Percentiles rank a stretch among this genome's conserved stretches.
These are phyloP conservation scores for Pterocarpus santalinus DNA, from an alignment of 306 rosid genomes.

Conservation along the genomic window DNA sequence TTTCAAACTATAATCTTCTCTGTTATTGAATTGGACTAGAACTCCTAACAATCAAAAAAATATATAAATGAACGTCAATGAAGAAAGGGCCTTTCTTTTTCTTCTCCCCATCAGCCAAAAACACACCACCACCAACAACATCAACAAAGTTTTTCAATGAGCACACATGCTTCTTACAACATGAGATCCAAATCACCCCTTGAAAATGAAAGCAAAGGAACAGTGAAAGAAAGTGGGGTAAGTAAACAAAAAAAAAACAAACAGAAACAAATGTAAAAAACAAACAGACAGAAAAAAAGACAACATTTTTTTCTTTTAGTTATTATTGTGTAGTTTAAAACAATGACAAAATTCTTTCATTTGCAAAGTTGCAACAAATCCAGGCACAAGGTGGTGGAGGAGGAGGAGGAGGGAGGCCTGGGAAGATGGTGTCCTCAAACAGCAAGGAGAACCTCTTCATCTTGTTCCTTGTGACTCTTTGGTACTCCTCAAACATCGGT, in stretches of 20 bases:
- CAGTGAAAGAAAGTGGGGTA: constrained; percentile 44
- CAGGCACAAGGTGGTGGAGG: neutral
- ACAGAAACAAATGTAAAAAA: neutral
- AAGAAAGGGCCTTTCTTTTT: neutral
- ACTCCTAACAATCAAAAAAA: neutral
- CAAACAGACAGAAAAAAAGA: neutral
- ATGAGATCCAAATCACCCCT: constrained; percentile 50
- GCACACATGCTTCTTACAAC: constrained; percentile 46
- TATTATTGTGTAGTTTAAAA: constrained; percentile 40
- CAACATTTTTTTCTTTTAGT: neutral
- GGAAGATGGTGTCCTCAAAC: constrained; percentile 54
- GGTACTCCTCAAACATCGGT: constrained; percentile 97
- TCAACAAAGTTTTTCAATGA: constrained; percentile 37
- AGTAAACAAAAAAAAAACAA: neutral
- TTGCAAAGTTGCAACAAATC: neutral
- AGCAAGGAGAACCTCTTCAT: constrained; percentile 70
- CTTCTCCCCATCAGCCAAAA: neutral
- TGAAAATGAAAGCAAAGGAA: constrained; percentile 45
- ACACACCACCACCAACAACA: constrained; percentile 9
- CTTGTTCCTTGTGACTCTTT: constrained; percentile 65
- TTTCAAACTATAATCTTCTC: constrained; percentile 43
- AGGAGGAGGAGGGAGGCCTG: constrained; percentile 44
- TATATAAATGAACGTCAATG: constrained; percentile 1
- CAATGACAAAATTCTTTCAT: neutral
- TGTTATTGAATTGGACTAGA: constrained; percentile 23